Evolutionary conservation across 495 filamentous ascomycete genomes (phyloP).

Genomic region (Parathielavia appendiculata): DNA sequence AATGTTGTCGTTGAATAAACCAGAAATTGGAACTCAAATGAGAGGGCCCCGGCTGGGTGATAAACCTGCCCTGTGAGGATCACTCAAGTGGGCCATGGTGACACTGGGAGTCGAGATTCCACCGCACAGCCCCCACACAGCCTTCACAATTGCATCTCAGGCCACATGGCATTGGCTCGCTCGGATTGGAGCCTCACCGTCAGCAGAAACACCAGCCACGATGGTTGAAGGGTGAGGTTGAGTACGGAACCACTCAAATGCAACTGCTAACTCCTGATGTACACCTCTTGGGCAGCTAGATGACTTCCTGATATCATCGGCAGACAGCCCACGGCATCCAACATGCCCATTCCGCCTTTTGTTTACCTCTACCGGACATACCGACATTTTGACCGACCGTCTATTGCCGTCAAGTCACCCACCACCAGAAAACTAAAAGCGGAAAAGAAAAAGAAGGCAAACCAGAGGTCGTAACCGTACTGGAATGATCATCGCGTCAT

Average conservation of each 20-base stretch:
- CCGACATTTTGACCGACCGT: constrained; percentile 1
- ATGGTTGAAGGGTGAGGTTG: too few relatives aligned
- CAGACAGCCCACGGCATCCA: background rate
- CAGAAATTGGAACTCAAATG: too few relatives aligned
- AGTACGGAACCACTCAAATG: background rate
- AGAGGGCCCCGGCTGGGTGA: too few relatives aligned
- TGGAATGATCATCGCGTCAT: background rate
- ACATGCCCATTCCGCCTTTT: constrained; percentile 15
- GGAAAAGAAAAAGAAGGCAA: background rate
- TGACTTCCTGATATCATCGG: background rate
- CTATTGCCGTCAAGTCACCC: background rate
- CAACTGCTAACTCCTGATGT: too few relatives aligned
- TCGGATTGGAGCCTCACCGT: too few relatives aligned
- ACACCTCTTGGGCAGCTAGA: too few relatives aligned
- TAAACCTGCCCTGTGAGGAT: background rate
- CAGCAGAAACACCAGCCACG: too few relatives aligned
- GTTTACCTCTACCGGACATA: constrained; percentile 25
- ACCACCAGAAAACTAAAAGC: background rate
- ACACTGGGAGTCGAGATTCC: background rate
- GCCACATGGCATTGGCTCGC: too few relatives aligned
- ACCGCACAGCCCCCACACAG: constrained; percentile 3
- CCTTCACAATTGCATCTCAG: background rate
- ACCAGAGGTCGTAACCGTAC: background rate
- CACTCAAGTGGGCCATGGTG: background rate
- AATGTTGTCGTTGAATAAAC: background rate